Conservation (phyloP, 1,284 basidiomycete genomes). For the Volvariella surrecta region DNA sequence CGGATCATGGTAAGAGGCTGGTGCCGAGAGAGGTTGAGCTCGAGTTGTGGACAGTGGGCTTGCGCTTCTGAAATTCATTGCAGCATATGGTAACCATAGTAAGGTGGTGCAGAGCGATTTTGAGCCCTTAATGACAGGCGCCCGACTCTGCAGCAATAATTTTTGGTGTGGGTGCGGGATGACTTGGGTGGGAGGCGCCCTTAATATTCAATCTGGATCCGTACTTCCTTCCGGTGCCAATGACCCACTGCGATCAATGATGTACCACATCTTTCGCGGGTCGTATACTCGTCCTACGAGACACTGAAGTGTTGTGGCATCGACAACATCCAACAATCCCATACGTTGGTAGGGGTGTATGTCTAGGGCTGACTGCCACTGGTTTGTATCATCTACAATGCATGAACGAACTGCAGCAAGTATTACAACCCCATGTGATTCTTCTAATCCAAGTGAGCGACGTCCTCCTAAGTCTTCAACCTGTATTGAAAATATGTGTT, state of each 20-base stretch:
- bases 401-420: slow-evolving; percentile 13
- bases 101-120: too few species aligned
- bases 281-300: slow-evolving; percentile 16
- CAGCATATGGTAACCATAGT: too few species aligned
- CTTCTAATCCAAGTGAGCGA: background rate
- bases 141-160: too few species aligned
- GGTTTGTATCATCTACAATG: slow-evolving; percentile 5
- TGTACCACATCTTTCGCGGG: slow-evolving; percentile 10
- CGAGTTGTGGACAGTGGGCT: too few species aligned
- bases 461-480: slow-evolving; percentile 8
- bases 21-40: too few species aligned
- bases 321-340: slow-evolving; percentile 11
- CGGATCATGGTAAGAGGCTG: too few species aligned
- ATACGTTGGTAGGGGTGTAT: slow-evolving; percentile 10
- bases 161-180: too few species aligned
- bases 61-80: too few species aligned
- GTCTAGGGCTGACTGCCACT: slow-evolving; percentile 7
- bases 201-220: too few species aligned
- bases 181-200: too few species aligned
- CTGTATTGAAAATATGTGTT: slow-evolving; percentile 15
- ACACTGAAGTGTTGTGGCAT: slow-evolving; percentile 14
- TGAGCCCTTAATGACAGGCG: too few species aligned
- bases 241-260: slow-evolving; percentile 12
- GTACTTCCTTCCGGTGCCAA: too few species aligned
- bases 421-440: slow-evolving; percentile 5